Evolutionary conservation across 148 eudicot species (phyloP).

Genomic region (Rhododendron simsii): DNA sequence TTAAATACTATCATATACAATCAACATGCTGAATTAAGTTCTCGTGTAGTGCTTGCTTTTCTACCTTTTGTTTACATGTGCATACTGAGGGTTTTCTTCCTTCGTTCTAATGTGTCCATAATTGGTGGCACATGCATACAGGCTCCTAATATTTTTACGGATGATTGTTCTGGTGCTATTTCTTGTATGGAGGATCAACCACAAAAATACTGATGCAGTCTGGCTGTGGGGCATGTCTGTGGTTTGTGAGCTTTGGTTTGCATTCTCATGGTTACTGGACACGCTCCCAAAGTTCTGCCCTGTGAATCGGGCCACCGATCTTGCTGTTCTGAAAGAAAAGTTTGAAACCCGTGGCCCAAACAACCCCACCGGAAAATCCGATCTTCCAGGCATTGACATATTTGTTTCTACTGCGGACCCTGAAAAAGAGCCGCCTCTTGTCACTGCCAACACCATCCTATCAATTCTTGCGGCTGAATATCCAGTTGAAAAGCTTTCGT

Average conservation of each 20-base stretch:
- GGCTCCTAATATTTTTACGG: slow-evolving; percentile 74
- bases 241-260: slow-evolving; percentile 88
- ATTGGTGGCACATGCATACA: slow-evolving; percentile 23
- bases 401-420: slow-evolving; percentile 97
- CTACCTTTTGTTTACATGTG: background rate
- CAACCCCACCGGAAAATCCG: slow-evolving; percentile 82
- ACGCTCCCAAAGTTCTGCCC: slow-evolving; percentile 89
- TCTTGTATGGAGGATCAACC: slow-evolving; percentile 64
- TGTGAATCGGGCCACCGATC: slow-evolving; percentile 76
- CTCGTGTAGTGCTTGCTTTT: background rate
- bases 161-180: slow-evolving; percentile 65
- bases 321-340: slow-evolving; percentile 68
- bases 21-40: background rate
- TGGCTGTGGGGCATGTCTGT: slow-evolving; percentile 96
- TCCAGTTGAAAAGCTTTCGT: slow-evolving; percentile 88
- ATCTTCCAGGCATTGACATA: slow-evolving; percentile 83
- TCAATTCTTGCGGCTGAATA: slow-evolving; percentile 85
- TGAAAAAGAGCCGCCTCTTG: slow-evolving; percentile 91
- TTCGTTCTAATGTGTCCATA: background rate
- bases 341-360: slow-evolving; percentile 59
- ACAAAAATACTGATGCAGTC: slow-evolving; percentile 63
- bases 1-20: background rate
- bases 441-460: slow-evolving; percentile 81
- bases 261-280: slow-evolving; percentile 95
- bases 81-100: background rate